Base-by-base conservation (phyloP, 2,329 filamentous ascomycete species). In the Scytalidium lignicola region DNA sequence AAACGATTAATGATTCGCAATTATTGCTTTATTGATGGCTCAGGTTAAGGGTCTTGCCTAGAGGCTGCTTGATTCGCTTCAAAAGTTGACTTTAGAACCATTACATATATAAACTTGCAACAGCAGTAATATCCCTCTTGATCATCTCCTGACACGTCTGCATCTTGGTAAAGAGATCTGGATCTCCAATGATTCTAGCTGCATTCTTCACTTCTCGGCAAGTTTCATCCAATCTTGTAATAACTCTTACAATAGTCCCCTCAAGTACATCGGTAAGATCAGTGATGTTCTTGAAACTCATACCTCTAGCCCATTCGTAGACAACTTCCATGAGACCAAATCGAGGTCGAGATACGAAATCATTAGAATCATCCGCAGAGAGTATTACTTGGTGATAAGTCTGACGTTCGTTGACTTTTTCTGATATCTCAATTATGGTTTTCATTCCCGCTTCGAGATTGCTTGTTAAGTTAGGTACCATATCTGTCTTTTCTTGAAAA, bases 231-330 rank as follows among this genome's bases (percentile, higher is more conserved):
- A 99, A 74, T 21, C 93, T 75, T 40, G 90, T 95, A 59, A 99
- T 97, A 2, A 93, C 92, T 46, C 93, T 77, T 43, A 99, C 93
- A 70, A 99, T 97, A 0, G 93, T 97, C 1, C 93, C 93, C 69
- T 99, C 93, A 61, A 97, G 82, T 50, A 99, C 91, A 66, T 97
- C 92, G 7, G 93, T 99, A 64, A 99, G 72, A 57, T 92, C 88
- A 0, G 92, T 97, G 58, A 99, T 99, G 56, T 93, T 92, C 70
- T 95, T 95, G 76, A 99, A 99, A 46, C 88, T 92, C 90, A 97
- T 97, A 21, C 93, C 93, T 44, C 90, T 78, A 9, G 93, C 93
- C 93, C 93, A 99, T 68, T 99, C 93, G 66, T 97, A 96, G 28
- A 99, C 95, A 0, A 99, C 93, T 68, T 99, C 93, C 65, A 96